Percentiles rank a stretch among this genome's conserved stretches.
Evolutionary conservation across 2,329 filamentous ascomycete species (phyloP).

Genomic region (Scedosporium dehoogii): DNA sequence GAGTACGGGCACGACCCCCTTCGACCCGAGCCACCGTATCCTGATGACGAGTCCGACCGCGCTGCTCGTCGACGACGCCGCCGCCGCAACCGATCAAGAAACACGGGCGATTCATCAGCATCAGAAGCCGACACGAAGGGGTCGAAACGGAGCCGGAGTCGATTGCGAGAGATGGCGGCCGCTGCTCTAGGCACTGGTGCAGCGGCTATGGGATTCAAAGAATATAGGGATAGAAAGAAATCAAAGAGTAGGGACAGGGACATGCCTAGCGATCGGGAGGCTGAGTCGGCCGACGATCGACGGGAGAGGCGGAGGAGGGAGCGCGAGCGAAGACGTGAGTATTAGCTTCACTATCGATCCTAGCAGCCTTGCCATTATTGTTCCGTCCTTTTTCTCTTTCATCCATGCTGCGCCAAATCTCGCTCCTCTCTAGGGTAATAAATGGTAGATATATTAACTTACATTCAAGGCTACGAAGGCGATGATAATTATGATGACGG

Average conservation of each 20-base stretch:
- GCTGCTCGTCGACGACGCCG: slow-evolving; percentile 13
- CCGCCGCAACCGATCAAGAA: slow-evolving; percentile 13
- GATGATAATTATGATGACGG: slow-evolving; percentile 23
- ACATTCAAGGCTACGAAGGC: slow-evolving; percentile 23
- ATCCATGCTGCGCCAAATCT: not conserved
- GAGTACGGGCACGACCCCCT: slow-evolving; percentile 54
- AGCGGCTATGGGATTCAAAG: slow-evolving; percentile 53
- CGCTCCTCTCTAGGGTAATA: not conserved
- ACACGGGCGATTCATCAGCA: slow-evolving; percentile 3
- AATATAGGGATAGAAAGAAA: slow-evolving; percentile 31
- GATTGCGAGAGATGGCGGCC: slow-evolving; percentile 43
- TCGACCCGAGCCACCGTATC: slow-evolving; percentile 25
- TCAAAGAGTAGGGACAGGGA: slow-evolving; percentile 8
- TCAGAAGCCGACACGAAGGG: slow-evolving; percentile 17
- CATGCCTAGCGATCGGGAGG: not conserved
- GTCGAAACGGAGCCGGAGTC: slow-evolving; percentile 43
- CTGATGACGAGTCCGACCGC: slow-evolving; percentile 14
- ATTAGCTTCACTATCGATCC: too few relatives aligned
- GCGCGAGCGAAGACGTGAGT: slow-evolving; percentile 23
- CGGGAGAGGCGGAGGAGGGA: slow-evolving; percentile 26
- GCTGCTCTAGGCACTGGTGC: slow-evolving; percentile 47
- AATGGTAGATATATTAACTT: not conserved
- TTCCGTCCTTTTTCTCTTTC: not conserved
- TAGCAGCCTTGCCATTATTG: too few relatives aligned
- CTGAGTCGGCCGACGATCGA: not conserved